These are phyloP conservation scores for Pichia sp. DNA, from an alignment of 1,139 yeast genomes.

Conservation along the genomic window DNA sequence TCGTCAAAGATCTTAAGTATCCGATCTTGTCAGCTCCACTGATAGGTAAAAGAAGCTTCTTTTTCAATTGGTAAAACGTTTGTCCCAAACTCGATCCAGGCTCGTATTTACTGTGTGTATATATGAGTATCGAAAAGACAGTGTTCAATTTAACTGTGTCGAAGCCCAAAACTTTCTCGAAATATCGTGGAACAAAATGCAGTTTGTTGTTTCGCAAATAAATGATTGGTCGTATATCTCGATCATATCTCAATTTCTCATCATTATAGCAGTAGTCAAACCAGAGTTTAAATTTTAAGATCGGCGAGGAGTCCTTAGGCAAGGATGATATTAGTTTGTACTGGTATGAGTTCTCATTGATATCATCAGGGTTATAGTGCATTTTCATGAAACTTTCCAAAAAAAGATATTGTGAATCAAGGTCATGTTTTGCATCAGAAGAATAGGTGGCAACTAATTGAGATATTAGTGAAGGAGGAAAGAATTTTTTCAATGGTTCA, in stretches of 20 bases:
- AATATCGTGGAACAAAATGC: slow-evolving; percentile 14
- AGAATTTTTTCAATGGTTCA: slow-evolving; percentile 2
- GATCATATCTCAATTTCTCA: slow-evolving; percentile 15
- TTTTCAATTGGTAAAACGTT: slow-evolving; percentile 17
- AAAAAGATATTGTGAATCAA: slow-evolving; percentile 10
- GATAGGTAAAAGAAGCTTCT: slow-evolving; percentile 8
- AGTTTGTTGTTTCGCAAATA: slow-evolving; percentile 16
- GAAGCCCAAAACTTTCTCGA: slow-evolving; percentile 7
- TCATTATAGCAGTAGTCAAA: slow-evolving; percentile 12
- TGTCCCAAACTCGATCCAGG: slow-evolving; percentile 13
- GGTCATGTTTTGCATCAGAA: not conserved
- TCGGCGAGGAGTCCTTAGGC: slow-evolving; percentile 7
- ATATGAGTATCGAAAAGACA: slow-evolving; percentile 22
- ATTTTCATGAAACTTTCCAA: slow-evolving; percentile 9
- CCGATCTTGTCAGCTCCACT: slow-evolving; percentile 23
- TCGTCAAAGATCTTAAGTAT: slow-evolving; percentile 34
- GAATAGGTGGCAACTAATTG: slow-evolving; percentile 8
- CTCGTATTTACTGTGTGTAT: slow-evolving; percentile 20
- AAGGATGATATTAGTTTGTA: slow-evolving; percentile 14
- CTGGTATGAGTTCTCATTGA: slow-evolving; percentile 10
- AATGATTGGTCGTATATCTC: slow-evolving; percentile 12
- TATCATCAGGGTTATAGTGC: slow-evolving; percentile 6
- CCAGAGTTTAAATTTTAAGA: slow-evolving; percentile 15
- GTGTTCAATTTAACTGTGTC: not conserved
- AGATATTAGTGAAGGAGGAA: slow-evolving; percentile 14